Percentiles rank a stretch among this genome's conserved stretches.
Evolutionary conservation across 2,329 filamentous ascomycete genomes (phyloP).

Genomic region (Aspergillus udagawae): DNA sequence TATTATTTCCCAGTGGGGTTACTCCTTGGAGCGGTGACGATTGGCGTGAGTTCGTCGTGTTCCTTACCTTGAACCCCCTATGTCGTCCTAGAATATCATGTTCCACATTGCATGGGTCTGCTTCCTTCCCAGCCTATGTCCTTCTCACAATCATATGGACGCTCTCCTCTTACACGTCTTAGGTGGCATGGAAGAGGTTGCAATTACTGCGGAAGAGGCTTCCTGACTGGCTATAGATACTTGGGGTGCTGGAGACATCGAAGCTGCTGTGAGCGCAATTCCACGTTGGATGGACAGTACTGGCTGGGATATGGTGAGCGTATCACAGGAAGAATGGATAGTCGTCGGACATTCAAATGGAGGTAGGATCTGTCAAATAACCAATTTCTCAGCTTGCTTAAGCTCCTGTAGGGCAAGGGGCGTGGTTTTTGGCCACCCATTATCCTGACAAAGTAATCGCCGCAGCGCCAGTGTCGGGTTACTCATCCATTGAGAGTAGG

Average conservation of each 20-base stretch:
- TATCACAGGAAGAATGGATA: conserved; percentile 48
- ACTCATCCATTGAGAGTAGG: conserved; percentile 52
- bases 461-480: conserved; percentile 55
- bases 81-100: neutral
- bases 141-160: neutral
- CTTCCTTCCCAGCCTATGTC: neutral
- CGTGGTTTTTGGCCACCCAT: conserved; percentile 55
- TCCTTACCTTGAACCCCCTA: neutral
- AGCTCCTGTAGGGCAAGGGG: conserved; percentile 45
- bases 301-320: conserved; percentile 47
- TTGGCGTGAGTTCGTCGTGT: conserved; percentile 45
- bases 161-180: neutral
- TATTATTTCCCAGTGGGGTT: conserved; percentile 53
- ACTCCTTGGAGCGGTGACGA: conserved; percentile 59
- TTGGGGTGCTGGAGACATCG: conserved; percentile 55
- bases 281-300: conserved; percentile 47
- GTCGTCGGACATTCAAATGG: conserved; percentile 58
- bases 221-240: conserved; percentile 31
- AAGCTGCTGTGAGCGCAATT: conserved; percentile 50
- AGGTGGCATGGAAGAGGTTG: neutral
- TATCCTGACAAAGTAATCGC: conserved; percentile 54
- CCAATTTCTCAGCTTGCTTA: neutral
- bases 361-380: conserved; percentile 26
- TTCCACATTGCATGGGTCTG: neutral
- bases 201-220: neutral